A percentile compares a stretch with the other conserved stretches of the same genome.
Conservation (phyloP, 345 rosid genomes). For the Salix udensis region DNA sequence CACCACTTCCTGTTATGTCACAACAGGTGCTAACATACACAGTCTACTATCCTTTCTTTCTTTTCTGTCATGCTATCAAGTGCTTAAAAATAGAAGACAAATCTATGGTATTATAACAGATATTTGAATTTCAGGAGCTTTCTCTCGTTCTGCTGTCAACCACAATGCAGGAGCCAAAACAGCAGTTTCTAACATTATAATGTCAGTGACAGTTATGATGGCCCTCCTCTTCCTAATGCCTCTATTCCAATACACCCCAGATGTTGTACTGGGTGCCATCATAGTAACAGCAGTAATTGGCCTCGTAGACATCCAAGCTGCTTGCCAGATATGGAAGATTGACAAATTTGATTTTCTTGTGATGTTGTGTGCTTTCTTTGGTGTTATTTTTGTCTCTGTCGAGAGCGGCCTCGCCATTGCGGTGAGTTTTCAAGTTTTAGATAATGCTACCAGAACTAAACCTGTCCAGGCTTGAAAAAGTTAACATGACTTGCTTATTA, state of each 20-base stretch:
- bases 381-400: conserved; percentile 80
- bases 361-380: conserved; percentile 71
- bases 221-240: conserved; percentile 92
- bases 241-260: conserved; percentile 88
- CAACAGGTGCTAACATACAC: conserved; percentile 41
- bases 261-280: conserved; percentile 83
- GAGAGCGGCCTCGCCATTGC: conserved; percentile 84
- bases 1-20: conserved; percentile 87
- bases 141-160: conserved; percentile 94
- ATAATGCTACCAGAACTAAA: not conserved
- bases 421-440: conserved; percentile 38
- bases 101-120: not conserved
- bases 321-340: conserved; percentile 67
- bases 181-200: conserved; percentile 81
- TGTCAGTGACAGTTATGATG: conserved; percentile 94
- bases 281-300: conserved; percentile 88
- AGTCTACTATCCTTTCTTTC: not conserved
- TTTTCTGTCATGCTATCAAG: not conserved
- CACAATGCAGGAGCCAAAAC: conserved; percentile 92
- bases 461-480: not conserved
- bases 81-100: not conserved
- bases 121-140: conserved; percentile 52
- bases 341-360: conserved; percentile 91
- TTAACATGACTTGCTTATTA: not conserved
- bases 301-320: conserved; percentile 86